phyloP scores from a whole-genome alignment of 176 grass and related monocot genomes.

The Oryza longistaminata region DNA sequence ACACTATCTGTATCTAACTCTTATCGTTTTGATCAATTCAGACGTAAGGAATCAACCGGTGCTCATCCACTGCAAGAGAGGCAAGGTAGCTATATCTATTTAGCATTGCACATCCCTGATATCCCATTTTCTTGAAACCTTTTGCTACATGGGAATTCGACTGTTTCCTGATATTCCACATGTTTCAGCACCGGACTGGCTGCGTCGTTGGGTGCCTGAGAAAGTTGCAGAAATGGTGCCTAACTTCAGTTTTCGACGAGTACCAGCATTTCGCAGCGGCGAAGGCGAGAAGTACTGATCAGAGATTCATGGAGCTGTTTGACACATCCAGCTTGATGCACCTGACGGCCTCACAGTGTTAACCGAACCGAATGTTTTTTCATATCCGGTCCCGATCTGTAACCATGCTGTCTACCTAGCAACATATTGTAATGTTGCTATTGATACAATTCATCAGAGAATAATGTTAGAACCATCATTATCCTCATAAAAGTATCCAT shows the following conservation, averaged over 20 bases:
- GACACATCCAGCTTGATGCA: slow-evolving; percentile 69
- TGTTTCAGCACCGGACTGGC: slow-evolving; percentile 84
- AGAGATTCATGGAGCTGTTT: slow-evolving; percentile 87
- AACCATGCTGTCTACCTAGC: slow-evolving; percentile 27
- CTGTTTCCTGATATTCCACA: neutral
- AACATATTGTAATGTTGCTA: slow-evolving; percentile 15
- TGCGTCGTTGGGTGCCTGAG: slow-evolving; percentile 86
- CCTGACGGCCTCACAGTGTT: slow-evolving; percentile 36
- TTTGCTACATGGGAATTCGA: neutral
- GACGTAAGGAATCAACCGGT: slow-evolving; percentile 78
- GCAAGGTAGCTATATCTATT: slow-evolving; percentile 53
- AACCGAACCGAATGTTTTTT: slow-evolving; percentile 1
- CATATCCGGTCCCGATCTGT: slow-evolving; percentile 24
- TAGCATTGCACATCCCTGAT: neutral
- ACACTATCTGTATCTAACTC: neutral
- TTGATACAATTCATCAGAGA: slow-evolving; percentile 21
- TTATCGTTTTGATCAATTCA: slow-evolving; percentile 30
- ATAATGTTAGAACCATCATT: slow-evolving; percentile 24
- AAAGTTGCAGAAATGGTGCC: slow-evolving; percentile 80
- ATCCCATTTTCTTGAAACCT: neutral
- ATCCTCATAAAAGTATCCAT: neutral
- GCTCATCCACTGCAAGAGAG: slow-evolving; percentile 94
- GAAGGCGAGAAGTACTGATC: slow-evolving; percentile 75
- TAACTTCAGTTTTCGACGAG: slow-evolving; percentile 78
- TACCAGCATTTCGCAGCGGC: slow-evolving; percentile 81